Percentiles rank a stretch among this genome's conserved stretches.
Conservation (phyloP, 176 grass and related monocot genomes). For the Pharus latifolius region DNA sequence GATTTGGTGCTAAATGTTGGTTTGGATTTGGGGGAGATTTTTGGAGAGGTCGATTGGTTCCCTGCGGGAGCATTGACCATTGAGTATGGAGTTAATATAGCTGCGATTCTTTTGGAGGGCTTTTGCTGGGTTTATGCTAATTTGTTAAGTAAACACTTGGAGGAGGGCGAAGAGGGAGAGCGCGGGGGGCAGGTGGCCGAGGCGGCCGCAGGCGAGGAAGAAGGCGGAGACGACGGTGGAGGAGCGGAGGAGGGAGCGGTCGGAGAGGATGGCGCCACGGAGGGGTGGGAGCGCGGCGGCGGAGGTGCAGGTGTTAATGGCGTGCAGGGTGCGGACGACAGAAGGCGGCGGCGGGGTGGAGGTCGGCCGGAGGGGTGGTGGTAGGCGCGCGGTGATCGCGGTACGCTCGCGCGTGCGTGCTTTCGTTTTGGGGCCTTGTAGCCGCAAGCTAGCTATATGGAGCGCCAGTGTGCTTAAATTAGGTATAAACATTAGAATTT, state of each 20-base stretch:
- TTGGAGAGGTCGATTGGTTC: not conserved
- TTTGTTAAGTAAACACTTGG: no score
- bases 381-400: slow-evolving; percentile 10
- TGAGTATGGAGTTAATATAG: no score
- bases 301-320: slow-evolving; percentile 36
- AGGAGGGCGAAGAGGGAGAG: slow-evolving; percentile 44
- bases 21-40: not conserved
- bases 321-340: slow-evolving; percentile 15
- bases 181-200: slow-evolving; percentile 33
- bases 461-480: no score
- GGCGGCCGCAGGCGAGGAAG: slow-evolving; percentile 47
- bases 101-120: no score
- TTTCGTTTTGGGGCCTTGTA: not conserved
- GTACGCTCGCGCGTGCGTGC: not conserved
- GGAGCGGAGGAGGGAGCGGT: slow-evolving; percentile 10
- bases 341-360: not conserved
- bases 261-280: slow-evolving; percentile 22
- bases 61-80: not conserved
- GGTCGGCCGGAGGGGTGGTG: slow-evolving; percentile 25
- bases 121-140: slow-evolving; percentile 2
- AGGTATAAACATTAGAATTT: no score
- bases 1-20: not conserved
- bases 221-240: slow-evolving; percentile 35
- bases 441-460: no score
- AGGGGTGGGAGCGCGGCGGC: slow-evolving; percentile 1